phyloP scores from a whole-genome alignment of 163 green algal species.

The Chlorella variabilis region DNA sequence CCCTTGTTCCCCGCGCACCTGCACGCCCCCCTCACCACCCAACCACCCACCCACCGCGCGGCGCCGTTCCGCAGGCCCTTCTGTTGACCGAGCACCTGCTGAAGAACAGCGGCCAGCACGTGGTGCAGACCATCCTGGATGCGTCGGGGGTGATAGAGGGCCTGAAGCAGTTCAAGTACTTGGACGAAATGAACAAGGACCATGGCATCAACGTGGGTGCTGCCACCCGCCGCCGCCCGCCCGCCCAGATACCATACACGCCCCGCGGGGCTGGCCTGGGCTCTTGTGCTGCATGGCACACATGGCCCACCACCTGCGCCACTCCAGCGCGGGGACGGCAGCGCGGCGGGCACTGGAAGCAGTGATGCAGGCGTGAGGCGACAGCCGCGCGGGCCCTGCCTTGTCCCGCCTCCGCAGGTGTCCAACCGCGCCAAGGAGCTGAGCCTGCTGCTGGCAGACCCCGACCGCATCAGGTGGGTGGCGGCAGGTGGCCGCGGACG shows the following conservation, averaged over 20 bases:
- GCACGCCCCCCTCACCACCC: too few species aligned
- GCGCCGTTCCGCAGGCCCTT: slow-evolving; percentile 8
- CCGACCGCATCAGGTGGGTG: slow-evolving; percentile 22
- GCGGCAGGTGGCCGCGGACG: background rate
- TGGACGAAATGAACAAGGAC: slow-evolving; percentile 36
- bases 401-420: slow-evolving; percentile 8
- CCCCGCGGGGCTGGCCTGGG: too few species aligned
- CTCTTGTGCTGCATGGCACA: too few species aligned
- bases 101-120: slow-evolving; percentile 36
- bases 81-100: slow-evolving; percentile 37
- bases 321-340: too few species aligned
- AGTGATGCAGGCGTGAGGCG: too few species aligned
- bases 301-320: too few species aligned
- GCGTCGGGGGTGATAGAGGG: background rate
- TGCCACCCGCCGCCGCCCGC: too few species aligned
- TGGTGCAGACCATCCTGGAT: slow-evolving; percentile 32
- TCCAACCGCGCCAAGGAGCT: slow-evolving; percentile 43
- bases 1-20: too few species aligned
- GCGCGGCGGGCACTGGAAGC: too few species aligned
- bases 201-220: slow-evolving; percentile 37
- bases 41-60: background rate
- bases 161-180: slow-evolving; percentile 29
- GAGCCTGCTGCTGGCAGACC: slow-evolving; percentile 7
- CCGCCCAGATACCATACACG: too few species aligned
- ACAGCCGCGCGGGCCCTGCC: too few species aligned